Base-by-base conservation (phyloP, 2,329 filamentous ascomycete genomes). In the Colletotrichum camelliae region DNA sequence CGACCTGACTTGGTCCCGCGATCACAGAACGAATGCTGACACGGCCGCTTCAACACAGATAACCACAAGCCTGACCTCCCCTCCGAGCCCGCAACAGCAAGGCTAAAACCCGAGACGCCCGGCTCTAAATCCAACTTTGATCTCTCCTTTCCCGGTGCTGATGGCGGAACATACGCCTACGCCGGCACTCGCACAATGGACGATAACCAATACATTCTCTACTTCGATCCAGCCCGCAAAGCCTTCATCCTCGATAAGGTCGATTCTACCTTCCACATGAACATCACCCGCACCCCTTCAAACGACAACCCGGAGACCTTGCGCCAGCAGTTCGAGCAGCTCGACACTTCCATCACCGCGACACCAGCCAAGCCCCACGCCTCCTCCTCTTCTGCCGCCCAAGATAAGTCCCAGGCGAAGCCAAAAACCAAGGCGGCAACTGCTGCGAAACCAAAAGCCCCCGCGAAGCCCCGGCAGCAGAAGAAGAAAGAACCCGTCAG, bases 181-280 rank as follows among this genome's bases (percentile, higher is more conserved):
- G 88, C 89, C 60, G 93, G 93, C 75, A 88, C 88, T 3, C 88
- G 92, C 68, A 89, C 88, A 70, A 89, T 87, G 29, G 88, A 89
- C 74, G 87, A 90, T 72, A 87, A 86, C 71, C 89, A 93, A 81
- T 93, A 91, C 80, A 90, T 93, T 48, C 89, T 98, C 67, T 90
- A 96, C 74, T 97, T 96, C 81, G 94, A 98, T 83, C 89, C 93
- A 10, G 87, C 89, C 21, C 92, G 91, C 68, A 92, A 96, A 81
- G 93, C 90, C 72, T 97, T 97, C 79, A 92, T 97, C 33, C 89
- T 98, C 70, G 95, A 98, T 86, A 92, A 92, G 67, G 88, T 98
- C 70, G 92, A 95, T 81, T 94, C 93, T n/a, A 93, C 93, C 52
- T 94, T 98, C 85, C 93, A 95, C 81, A 96, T 98, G 93, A 98